Conservation (phyloP, 352 stramenopile genomes). For the Globisporangium apiculatum region DNA sequence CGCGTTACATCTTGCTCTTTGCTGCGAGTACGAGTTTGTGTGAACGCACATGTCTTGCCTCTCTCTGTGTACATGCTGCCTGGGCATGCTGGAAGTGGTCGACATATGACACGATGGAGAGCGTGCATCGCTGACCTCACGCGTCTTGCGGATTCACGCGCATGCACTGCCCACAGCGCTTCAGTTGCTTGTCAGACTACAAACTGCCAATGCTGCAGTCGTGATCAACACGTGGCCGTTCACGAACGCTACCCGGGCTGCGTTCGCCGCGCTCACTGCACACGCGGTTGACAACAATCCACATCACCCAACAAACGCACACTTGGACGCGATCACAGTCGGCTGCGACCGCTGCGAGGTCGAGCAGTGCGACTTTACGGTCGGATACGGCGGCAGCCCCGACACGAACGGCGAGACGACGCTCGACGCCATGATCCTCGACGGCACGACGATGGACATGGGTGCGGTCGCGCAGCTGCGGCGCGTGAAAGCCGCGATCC, state of each 20-base stretch:
- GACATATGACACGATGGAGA: too few relatives aligned
- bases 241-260: slow-evolving; percentile 53
- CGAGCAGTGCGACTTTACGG: slow-evolving; percentile 85
- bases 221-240: slow-evolving; percentile 87
- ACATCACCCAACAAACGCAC: slow-evolving; percentile 1
- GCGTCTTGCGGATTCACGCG: background rate
- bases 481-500: slow-evolving; percentile 76
- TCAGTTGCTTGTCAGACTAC: background rate
- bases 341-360: slow-evolving; percentile 78
- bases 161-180: background rate
- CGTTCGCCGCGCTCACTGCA: slow-evolving; percentile 38
- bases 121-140: background rate
- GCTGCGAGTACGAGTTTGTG: too few relatives aligned
- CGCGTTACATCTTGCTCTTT: too few relatives aligned
- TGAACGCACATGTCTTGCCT: too few relatives aligned
- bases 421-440: slow-evolving; percentile 90
- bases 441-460: slow-evolving; percentile 79
- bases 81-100: too few relatives aligned
- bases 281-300: background rate
- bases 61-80: too few relatives aligned
- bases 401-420: slow-evolving; percentile 85
- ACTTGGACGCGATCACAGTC: slow-evolving; percentile 56
- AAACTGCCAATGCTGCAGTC: slow-evolving; percentile 20
- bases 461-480: slow-evolving; percentile 77
- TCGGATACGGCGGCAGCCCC: slow-evolving; percentile 85